phyloP scores from a whole-genome alignment of 148 eudicot genomes.

The Pouteria glomerata region DNA sequence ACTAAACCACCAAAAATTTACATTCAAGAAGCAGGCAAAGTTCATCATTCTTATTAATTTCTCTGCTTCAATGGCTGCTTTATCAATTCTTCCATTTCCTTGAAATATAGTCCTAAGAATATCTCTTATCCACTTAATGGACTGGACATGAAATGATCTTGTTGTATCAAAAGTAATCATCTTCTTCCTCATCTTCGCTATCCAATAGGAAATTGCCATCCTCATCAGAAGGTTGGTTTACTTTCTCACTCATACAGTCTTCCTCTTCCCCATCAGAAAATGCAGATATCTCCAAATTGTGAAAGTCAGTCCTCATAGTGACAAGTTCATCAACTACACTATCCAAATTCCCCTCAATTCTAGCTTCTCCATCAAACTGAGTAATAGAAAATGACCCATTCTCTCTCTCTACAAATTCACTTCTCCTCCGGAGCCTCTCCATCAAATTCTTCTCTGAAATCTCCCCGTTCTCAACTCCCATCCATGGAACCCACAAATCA shows the following conservation, averaged over 20 bases:
- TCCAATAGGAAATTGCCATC: constrained; percentile 34
- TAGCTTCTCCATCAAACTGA: constrained; percentile 29
- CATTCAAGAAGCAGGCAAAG: constrained; percentile 5
- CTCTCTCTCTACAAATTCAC: constrained; percentile 20
- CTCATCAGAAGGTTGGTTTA: constrained; percentile 17
- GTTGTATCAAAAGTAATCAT: constrained; percentile 22
- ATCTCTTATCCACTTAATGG: background rate
- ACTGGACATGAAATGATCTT: background rate
- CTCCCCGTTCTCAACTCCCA: constrained; percentile 67
- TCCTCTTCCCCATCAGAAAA: constrained; percentile 58
- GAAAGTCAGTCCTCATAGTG: constrained; percentile 21
- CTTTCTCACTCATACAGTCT: constrained; percentile 14
- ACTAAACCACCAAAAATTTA: background rate
- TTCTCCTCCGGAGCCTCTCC: constrained; percentile 30
- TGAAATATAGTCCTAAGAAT: background rate
- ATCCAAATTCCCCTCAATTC: constrained; percentile 27
- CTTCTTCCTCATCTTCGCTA: constrained; percentile 39
- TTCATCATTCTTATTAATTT: background rate
- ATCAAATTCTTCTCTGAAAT: constrained; percentile 65
- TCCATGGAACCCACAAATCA: constrained; percentile 82
- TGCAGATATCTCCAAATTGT: constrained; percentile 25
- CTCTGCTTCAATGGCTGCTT: background rate
- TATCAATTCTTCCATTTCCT: background rate
- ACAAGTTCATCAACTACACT: constrained; percentile 49
- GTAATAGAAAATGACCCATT: constrained; percentile 38